Percentiles rank a stretch among this genome's conserved stretches.
Evolutionary conservation across 768 basidiomycete species (phyloP).

Genomic region (Thelephora ganbajun): DNA sequence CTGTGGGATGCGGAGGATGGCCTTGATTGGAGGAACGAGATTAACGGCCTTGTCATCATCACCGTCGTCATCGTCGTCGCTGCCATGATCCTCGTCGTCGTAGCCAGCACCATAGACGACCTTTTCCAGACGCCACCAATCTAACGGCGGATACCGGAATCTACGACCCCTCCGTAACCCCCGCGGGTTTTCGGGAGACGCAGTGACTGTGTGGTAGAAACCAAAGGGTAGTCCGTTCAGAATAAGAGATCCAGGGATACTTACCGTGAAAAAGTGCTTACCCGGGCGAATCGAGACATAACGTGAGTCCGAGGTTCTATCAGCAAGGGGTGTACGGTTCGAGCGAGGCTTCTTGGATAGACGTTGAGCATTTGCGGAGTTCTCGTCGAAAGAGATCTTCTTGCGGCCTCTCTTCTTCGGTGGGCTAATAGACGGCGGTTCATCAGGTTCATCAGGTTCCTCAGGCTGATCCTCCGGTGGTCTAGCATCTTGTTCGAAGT

Average conservation of each 20-base stretch:
- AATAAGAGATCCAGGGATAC: not conserved
- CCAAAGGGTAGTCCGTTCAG: conserved; percentile 4
- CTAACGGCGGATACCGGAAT: conserved; percentile 57
- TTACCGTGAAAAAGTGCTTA: not conserved
- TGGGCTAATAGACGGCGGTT: not conserved
- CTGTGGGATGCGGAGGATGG: conserved; percentile 44
- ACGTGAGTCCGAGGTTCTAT: not conserved
- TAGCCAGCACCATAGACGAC: conserved; percentile 52
- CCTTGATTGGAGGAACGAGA: conserved; percentile 52
- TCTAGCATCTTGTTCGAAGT: not conserved
- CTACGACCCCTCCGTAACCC: conserved; percentile 65
- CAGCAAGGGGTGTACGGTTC: conserved; percentile 1
- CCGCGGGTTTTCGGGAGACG: conserved; percentile 14
- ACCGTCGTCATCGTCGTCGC: not conserved
- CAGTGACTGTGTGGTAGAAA: conserved; percentile 3
- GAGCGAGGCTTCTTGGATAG: conserved; percentile 15
- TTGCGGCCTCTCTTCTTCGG: conserved; percentile 9
- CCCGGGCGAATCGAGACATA: not conserved
- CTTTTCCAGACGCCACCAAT: conserved; percentile 89
- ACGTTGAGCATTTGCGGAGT: conserved; percentile 13
- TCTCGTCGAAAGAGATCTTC: conserved; percentile 7
- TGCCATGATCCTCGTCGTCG: not conserved
- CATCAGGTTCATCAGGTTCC: too few relatives aligned
- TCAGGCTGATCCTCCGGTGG: too few relatives aligned
- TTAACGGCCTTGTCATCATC: conserved; percentile 32